Evolutionary conservation across 2,329 filamentous ascomycete genomes (phyloP).

Genomic region (Conoideocrella luteorostrata): DNA sequence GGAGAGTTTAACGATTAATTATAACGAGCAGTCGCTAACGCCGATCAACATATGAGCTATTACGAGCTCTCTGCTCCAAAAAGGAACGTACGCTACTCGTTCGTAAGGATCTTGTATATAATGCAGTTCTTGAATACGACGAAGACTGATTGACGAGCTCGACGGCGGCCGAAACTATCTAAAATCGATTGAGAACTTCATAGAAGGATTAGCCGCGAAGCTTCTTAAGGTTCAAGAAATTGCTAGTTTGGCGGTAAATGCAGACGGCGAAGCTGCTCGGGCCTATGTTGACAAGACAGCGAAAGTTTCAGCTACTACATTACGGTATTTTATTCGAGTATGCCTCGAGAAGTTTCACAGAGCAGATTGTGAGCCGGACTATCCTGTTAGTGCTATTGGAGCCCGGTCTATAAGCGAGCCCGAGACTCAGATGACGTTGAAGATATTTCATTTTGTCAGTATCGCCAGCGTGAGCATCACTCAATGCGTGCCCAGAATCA

Average conservation of each 20-base stretch:
- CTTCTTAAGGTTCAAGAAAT: slow-evolving; percentile 48
- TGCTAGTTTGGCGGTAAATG: slow-evolving; percentile 39
- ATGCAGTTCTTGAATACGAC: slow-evolving; percentile 59
- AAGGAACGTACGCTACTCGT: slow-evolving; percentile 59
- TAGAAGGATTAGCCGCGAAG: slow-evolving; percentile 55
- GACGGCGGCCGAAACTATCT: slow-evolving; percentile 82
- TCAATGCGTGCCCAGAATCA: slow-evolving; percentile 98
- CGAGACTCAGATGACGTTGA: slow-evolving; percentile 97
- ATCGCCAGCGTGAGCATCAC: slow-evolving; percentile 99
- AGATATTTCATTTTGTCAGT: slow-evolving; percentile 99
- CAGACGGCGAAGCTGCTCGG: slow-evolving; percentile 18
- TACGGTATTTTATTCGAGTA: slow-evolving; percentile 69
- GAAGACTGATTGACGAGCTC: slow-evolving; percentile 68
- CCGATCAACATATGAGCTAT: slow-evolving; percentile 67
- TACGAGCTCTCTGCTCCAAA: slow-evolving; percentile 61
- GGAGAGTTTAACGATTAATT: slow-evolving; percentile 71
- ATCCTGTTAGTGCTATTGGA: slow-evolving; percentile 91
- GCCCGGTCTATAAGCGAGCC: slow-evolving; percentile 98
- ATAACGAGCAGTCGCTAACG: slow-evolving; percentile 64
- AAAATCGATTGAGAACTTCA: slow-evolving; percentile 67
- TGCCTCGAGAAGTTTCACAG: slow-evolving; percentile 87
- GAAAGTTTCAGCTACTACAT: slow-evolving; percentile 71
- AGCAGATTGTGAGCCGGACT: slow-evolving; percentile 87
- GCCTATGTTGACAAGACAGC: slow-evolving; percentile 63
- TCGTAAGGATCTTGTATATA: slow-evolving; percentile 48